Conservation (phyloP, 2,329 filamentous ascomycete species). For the Pseudogymnoascus sp. region DNA sequence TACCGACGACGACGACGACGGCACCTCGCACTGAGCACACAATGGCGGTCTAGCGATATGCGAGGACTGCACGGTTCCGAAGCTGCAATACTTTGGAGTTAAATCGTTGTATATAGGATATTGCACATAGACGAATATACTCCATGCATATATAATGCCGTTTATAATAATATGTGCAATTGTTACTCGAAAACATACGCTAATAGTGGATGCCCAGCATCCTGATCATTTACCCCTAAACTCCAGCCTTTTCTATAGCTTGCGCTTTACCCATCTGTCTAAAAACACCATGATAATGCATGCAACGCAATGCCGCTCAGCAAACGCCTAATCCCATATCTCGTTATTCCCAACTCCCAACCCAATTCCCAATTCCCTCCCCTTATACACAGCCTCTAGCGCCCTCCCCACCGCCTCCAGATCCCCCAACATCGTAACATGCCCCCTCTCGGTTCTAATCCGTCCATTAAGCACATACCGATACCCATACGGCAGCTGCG, state of each 20-base stretch:
- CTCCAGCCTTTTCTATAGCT: not conserved
- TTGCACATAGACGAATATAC: not conserved
- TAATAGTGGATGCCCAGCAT: not conserved
- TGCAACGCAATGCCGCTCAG: not conserved
- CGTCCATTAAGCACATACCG: constrained; percentile 63
- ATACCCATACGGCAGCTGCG: constrained; percentile 79
- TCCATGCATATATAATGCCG: not conserved
- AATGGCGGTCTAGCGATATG: not conserved
- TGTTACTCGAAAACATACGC: not conserved
- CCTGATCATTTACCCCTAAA: not conserved
- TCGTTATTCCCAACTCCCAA: constrained; percentile 34
- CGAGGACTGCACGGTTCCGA: not conserved
- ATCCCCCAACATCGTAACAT: constrained; percentile 82
- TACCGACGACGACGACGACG: not conserved
- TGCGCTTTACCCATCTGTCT: not conserved
- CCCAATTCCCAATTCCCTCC: constrained; percentile 65
- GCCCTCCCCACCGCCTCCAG: constrained; percentile 71
- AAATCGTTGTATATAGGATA: not conserved
- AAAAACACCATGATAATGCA: not conserved
- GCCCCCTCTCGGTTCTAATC: constrained; percentile 73
- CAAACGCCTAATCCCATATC: not conserved
- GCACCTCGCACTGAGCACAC: not conserved
- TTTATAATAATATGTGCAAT: not conserved
- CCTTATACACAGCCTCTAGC: constrained; percentile 58
- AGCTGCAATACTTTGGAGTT: not conserved